A percentile compares a stretch with the other conserved stretches of the same genome.
These are phyloP conservation scores for Calonectria pteridis DNA, from an alignment of 2,329 filamentous ascomycete species.

Conservation along the genomic window DNA sequence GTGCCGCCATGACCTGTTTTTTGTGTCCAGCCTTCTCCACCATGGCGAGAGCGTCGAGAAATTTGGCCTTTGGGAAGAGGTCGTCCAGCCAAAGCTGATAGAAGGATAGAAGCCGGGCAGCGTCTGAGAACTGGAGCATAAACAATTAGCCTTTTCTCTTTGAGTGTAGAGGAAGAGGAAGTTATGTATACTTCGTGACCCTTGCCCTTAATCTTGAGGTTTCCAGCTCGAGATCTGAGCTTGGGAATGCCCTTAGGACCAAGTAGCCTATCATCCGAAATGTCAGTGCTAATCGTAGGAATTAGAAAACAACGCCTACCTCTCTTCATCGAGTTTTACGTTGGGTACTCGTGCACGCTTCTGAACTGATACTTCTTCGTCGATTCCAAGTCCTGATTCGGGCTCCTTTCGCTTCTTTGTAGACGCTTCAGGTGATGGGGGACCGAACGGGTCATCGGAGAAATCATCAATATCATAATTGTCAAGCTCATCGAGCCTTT, in stretches of 20 bases:
- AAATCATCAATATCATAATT: constrained; percentile 78
- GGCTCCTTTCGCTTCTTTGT: constrained; percentile 63
- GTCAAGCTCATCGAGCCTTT: constrained; percentile 73
- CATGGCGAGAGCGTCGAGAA: constrained; percentile 88
- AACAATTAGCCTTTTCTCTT: background rate
- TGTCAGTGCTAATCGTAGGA: background rate
- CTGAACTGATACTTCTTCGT: constrained; percentile 85
- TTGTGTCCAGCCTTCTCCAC: constrained; percentile 95
- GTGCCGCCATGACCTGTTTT: constrained; percentile 79
- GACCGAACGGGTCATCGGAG: constrained; percentile 61
- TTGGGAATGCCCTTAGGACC: constrained; percentile 87
- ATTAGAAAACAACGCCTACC: constrained; percentile 57
- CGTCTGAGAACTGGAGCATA: constrained; percentile 80
- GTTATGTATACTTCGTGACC: constrained; percentile 81
- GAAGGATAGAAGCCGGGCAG: constrained; percentile 83
- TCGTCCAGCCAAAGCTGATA: constrained; percentile 99
- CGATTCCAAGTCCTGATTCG: constrained; percentile 77
- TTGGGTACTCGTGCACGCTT: constrained; percentile 79
- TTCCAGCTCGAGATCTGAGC: constrained; percentile 77
- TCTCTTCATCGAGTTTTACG: constrained; percentile 88
- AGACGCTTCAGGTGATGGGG: constrained; percentile 56
- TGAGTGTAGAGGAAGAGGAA: background rate
- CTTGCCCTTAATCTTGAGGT: constrained; percentile 88
- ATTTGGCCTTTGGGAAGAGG: constrained; percentile 93
- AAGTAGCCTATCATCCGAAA: constrained; percentile 70